Conservation (phyloP, 2,329 filamentous ascomycete genomes). For the Podosphaera aphanis region DNA sequence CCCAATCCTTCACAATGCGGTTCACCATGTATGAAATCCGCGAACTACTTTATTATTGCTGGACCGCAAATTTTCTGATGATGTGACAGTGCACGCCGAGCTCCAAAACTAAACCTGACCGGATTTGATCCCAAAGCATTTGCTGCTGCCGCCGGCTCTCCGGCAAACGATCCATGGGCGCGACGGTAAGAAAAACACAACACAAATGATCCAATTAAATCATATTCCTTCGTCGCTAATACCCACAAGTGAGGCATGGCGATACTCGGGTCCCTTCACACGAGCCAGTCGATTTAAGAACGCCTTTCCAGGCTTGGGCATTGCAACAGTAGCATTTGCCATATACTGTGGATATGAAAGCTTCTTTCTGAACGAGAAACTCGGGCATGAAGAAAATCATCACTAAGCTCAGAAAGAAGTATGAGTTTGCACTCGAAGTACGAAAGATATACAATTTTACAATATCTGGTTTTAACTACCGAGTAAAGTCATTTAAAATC, state of each 20-base stretch:
- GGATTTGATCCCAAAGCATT: slow-evolving; percentile 77
- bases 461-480: too few relatives aligned
- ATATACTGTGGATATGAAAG: slow-evolving; percentile 79
- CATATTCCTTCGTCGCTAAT: not conserved
- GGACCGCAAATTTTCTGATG: not conserved
- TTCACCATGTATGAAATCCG: slow-evolving; percentile 12
- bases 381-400: slow-evolving; percentile 31
- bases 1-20: slow-evolving; percentile 11
- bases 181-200: slow-evolving; percentile 25
- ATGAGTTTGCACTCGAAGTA: too few relatives aligned
- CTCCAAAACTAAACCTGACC: slow-evolving; percentile 45
- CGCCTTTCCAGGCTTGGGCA: slow-evolving; percentile 74
- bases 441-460: too few relatives aligned
- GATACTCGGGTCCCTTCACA: slow-evolving; percentile 73
- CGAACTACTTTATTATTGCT: slow-evolving; percentile 1
- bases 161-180: slow-evolving; percentile 42
- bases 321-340: slow-evolving; percentile 74
- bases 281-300: slow-evolving; percentile 74
- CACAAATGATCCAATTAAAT: not conserved
- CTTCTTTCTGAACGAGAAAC: slow-evolving; percentile 56
- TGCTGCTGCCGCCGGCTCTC: slow-evolving; percentile 36
- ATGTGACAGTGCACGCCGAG: slow-evolving; percentile 15
- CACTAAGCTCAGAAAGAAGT: not conserved
- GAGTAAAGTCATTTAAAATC: too few relatives aligned
- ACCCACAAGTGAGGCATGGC: slow-evolving; percentile 79